These are phyloP conservation scores for Emydomyces testavorans DNA, from an alignment of 2,329 filamentous ascomycete species.

Conservation along the genomic window DNA sequence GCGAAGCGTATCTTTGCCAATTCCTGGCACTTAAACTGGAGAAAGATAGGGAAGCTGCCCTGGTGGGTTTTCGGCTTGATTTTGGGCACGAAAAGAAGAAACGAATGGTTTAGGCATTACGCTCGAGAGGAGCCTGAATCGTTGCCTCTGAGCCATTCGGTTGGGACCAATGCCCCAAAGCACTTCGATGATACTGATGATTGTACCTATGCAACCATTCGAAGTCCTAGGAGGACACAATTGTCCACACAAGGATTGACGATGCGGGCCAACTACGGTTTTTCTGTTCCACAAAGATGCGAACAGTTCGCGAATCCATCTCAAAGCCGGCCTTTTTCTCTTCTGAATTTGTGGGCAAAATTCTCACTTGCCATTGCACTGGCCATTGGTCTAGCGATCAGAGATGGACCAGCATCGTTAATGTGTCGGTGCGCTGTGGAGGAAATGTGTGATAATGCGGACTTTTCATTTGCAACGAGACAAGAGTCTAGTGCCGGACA, in stretches of 20 bases:
- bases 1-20: constrained; percentile 26
- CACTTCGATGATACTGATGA: neutral
- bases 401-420: constrained; percentile 33
- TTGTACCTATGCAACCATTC: neutral
- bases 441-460: neutral
- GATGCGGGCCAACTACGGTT: neutral
- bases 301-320: neutral
- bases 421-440: constrained; percentile 13
- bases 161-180: neutral
- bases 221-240: neutral
- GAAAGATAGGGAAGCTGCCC: constrained; percentile 23
- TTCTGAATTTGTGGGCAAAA: constrained; percentile 37
- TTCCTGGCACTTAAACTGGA: constrained; percentile 26
- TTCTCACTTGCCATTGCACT: constrained; percentile 39
- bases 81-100: constrained; percentile 17
- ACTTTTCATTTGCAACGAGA: neutral
- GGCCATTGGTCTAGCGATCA: constrained; percentile 39
- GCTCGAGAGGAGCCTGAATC: neutral
- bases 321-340: constrained; percentile 2
- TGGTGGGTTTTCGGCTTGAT: constrained; percentile 31
- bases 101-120: constrained; percentile 14
- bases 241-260: constrained; percentile 3
- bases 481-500: neutral
- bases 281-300: neutral
- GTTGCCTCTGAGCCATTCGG: neutral